phyloP scores from a whole-genome alignment of 371 early-diverging fungal genomes.

The Nosema muscidifuracis region DNA sequence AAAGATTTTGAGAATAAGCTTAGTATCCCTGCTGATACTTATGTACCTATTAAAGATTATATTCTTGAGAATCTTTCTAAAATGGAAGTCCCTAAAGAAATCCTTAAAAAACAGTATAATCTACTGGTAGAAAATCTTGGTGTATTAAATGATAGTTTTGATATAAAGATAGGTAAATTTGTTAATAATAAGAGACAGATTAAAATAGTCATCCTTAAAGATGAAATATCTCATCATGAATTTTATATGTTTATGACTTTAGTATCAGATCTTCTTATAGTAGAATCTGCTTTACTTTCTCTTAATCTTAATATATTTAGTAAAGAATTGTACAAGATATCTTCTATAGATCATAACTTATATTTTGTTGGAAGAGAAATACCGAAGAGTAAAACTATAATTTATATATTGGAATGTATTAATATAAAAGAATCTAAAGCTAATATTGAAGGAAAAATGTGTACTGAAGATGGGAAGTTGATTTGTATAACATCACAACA shows the following conservation, averaged over 20 bases:
- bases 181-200: constrained; percentile 37
- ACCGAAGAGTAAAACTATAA: constrained; percentile 1
- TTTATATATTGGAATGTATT: constrained; percentile 28
- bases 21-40: constrained; percentile 5
- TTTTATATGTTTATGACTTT: constrained; percentile 22
- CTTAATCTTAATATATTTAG: constrained; percentile 31
- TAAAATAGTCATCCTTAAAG: constrained; percentile 9
- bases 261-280: constrained; percentile 23
- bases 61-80: neutral
- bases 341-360: constrained; percentile 37
- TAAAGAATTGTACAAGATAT: constrained; percentile 11
- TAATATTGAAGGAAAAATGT: constrained; percentile 19
- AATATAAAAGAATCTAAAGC: constrained; percentile 28
- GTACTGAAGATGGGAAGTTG: constrained; percentile 14
- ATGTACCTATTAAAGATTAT: constrained; percentile 15
- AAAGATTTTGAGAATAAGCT: constrained; percentile 9
- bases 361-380: constrained; percentile 20
- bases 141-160: constrained; percentile 15
- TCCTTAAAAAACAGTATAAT: constrained; percentile 1
- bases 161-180: constrained; percentile 19
- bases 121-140: constrained; percentile 12
- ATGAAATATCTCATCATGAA: neutral
- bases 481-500: constrained; percentile 32
- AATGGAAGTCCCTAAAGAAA: neutral
- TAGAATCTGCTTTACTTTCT: constrained; percentile 38